Evolutionary conservation across 75 land plant genomes (phyloP).

Genomic region (Cryptomeria japonica): DNA sequence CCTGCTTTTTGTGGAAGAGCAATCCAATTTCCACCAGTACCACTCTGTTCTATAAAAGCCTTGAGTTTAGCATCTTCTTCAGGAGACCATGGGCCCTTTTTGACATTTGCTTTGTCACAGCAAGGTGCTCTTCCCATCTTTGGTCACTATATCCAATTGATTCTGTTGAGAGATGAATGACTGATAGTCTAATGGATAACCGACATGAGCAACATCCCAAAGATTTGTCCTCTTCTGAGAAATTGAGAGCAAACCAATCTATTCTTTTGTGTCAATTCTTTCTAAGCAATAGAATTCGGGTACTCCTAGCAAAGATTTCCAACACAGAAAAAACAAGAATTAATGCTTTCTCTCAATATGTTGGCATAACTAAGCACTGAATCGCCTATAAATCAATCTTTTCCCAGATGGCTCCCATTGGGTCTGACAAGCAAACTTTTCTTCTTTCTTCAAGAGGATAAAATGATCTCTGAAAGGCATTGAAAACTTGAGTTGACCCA

Average conservation of each 20-base stretch:
- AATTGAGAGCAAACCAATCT: constrained; percentile 4
- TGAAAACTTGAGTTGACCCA: constrained; percentile 11
- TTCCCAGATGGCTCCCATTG: constrained; percentile 1
- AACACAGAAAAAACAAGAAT: background rate
- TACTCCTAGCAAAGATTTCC: background rate
- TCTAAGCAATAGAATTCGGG: background rate
- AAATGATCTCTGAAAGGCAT: constrained; percentile 4
- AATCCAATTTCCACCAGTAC: constrained; percentile 38
- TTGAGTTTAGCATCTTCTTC: constrained; percentile 35
- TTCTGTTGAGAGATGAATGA: background rate
- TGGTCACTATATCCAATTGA: background rate
- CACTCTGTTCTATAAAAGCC: constrained; percentile 19
- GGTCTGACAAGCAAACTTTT: constrained; percentile 6
- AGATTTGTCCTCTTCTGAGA: constrained; percentile 1
- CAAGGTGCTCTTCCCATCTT: constrained; percentile 49
- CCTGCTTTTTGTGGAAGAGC: constrained; percentile 40
- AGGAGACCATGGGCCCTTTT: constrained; percentile 44
- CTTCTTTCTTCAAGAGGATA: background rate
- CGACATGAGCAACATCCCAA: background rate
- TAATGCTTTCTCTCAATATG: background rate
- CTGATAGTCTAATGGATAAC: background rate
- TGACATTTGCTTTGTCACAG: constrained; percentile 46
- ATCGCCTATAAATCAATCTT: background rate
- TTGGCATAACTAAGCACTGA: background rate
- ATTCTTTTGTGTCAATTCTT: background rate